phyloP scores from a whole-genome alignment of 2,329 filamentous ascomycete species.

The Aspergillaceae sp. region DNA sequence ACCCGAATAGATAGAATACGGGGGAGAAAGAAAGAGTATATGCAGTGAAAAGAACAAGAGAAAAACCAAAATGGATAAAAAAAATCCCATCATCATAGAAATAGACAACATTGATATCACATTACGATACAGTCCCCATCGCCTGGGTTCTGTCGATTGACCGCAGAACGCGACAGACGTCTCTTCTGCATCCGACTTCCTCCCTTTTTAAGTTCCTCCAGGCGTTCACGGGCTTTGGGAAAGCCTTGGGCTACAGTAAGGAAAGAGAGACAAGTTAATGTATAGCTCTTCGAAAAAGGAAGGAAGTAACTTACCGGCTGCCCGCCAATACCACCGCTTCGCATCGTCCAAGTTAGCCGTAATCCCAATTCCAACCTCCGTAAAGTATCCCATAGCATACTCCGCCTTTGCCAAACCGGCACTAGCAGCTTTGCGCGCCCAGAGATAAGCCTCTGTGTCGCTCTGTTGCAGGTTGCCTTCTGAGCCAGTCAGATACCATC shows the following conservation, averaged over 20 bases:
- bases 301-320: conserved; percentile 63
- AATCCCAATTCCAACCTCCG: conserved; percentile 86
- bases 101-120: conserved; percentile 18
- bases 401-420: conserved; percentile 87
- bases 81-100: too few species aligned
- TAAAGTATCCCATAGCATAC: conserved; percentile 98
- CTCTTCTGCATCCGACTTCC: conserved; percentile 65
- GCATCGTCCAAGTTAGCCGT: conserved; percentile 83
- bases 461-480: conserved; percentile 83
- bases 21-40: too few species aligned
- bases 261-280: conserved; percentile 3
- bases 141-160: conserved; percentile 74
- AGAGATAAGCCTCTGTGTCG: conserved; percentile 93
- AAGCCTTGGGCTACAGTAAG: conserved; percentile 70
- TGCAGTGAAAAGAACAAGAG: too few species aligned
- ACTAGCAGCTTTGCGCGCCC: conserved; percentile 87
- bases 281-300: not conserved
- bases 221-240: conserved; percentile 79
- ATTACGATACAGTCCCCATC: conserved; percentile 68
- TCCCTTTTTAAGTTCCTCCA: conserved; percentile 82
- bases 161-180: conserved; percentile 71
- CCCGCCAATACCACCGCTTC: conserved; percentile 96
- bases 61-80: not conserved
- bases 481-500: conserved; percentile 91
- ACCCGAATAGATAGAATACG: too few species aligned